phyloP scores from a whole-genome alignment of 2,329 filamentous ascomycete genomes.

The Stachybotrys chartarum region DNA sequence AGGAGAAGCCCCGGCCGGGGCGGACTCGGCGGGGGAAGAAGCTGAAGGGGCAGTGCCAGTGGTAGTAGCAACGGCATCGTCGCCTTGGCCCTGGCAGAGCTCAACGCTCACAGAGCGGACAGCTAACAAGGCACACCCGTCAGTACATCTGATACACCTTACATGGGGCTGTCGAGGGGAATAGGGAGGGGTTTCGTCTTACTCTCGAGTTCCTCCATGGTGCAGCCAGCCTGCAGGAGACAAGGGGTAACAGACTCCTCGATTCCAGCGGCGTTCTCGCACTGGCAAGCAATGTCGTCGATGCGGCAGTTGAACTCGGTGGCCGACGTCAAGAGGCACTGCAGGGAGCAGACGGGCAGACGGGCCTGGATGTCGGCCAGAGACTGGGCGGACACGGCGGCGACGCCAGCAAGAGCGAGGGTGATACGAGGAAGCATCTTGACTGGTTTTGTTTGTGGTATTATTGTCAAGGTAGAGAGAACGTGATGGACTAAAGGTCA shows the following conservation, averaged over 20 bases:
- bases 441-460: background rate
- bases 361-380: slow-evolving; percentile 2
- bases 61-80: background rate
- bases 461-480: slow-evolving; percentile 1
- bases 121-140: background rate
- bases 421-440: slow-evolving; percentile 4
- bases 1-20: no score
- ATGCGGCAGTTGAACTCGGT: slow-evolving; percentile 22
- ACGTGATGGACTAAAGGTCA: slow-evolving; percentile 1
- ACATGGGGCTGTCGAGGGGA: no score
- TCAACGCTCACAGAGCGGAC: background rate
- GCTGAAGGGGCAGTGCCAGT: background rate
- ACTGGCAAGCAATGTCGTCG: slow-evolving; percentile 30
- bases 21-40: background rate
- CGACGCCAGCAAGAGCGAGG: slow-evolving; percentile 2
- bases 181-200: background rate
- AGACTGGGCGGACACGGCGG: slow-evolving; percentile 9
- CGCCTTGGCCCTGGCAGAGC: background rate
- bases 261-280: slow-evolving; percentile 25
- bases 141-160: no score
- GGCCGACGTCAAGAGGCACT: slow-evolving; percentile 26
- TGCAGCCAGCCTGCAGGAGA: slow-evolving; percentile 24
- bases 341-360: slow-evolving; percentile 30
- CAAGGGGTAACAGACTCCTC: slow-evolving; percentile 26
- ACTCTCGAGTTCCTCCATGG: slow-evolving; percentile 26